Conservation (phyloP, 768 basidiomycete genomes). For the Psilocybe azurescens region DNA sequence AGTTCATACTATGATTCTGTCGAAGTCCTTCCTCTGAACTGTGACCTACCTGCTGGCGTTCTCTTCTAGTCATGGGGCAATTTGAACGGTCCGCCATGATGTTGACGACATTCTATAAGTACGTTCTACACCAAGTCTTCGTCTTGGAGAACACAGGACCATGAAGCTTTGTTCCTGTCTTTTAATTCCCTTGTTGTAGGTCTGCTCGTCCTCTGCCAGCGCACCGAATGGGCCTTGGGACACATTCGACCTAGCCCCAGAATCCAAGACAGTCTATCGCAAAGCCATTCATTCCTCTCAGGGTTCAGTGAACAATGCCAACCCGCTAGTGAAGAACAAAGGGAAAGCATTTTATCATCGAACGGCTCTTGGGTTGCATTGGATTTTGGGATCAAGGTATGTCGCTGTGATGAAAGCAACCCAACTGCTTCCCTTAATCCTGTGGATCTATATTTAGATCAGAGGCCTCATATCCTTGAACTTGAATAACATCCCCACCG, state of each 20-base stretch:
- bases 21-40: not conserved
- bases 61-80: not conserved
- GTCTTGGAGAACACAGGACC: no score
- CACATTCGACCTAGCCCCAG: constrained; percentile 54
- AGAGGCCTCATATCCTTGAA: constrained; percentile 58
- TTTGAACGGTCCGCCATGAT: not conserved
- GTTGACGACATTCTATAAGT: not conserved
- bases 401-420: constrained; percentile 5
- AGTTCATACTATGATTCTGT: not conserved
- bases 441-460: constrained; percentile 36
- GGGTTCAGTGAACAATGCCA: constrained; percentile 39
- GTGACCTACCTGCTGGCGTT: not conserved
- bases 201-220: constrained; percentile 10
- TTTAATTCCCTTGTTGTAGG: not conserved
- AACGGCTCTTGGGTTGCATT: constrained; percentile 53
- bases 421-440: not conserved
- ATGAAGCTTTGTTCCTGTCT: not conserved
- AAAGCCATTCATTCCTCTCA: constrained; percentile 39
- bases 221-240: constrained; percentile 60
- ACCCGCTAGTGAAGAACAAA: constrained; percentile 36
- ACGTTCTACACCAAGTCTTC: not conserved
- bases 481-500: constrained; percentile 36
- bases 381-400: constrained; percentile 61
- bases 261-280: constrained; percentile 50
- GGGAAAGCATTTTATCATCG: constrained; percentile 43